A percentile compares a stretch with the other conserved stretches of the same genome.
Evolutionary conservation across 768 basidiomycete species (phyloP).

Genomic region (Tulasnella calospora): DNA sequence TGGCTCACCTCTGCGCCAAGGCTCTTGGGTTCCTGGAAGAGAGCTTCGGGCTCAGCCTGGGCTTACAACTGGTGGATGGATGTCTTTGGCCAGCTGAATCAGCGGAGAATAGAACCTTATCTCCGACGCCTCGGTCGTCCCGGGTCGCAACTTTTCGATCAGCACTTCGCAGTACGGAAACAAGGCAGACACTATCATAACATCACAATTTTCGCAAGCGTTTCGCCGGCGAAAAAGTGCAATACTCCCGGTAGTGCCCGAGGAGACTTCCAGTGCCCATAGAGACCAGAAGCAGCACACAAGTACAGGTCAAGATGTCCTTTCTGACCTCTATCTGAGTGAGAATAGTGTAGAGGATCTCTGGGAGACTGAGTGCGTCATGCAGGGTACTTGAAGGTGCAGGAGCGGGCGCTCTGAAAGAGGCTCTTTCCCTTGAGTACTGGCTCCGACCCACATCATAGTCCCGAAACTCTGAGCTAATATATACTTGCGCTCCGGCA

Average conservation of each 20-base stretch:
- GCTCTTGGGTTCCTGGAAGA: neutral
- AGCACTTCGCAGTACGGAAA: too few species aligned
- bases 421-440: too few species aligned
- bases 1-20: neutral
- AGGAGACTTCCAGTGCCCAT: neutral
- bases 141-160: too few species aligned
- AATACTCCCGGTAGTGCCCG: too few species aligned
- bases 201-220: too few species aligned
- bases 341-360: neutral
- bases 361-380: neutral
- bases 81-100: neutral
- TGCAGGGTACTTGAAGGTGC: neutral
- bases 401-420: too few species aligned
- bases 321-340: neutral
- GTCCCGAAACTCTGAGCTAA: too few species aligned
- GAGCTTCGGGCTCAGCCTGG: neutral
- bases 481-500: too few species aligned
- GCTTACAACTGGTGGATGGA: too few species aligned
- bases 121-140: neutral
- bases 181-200: too few species aligned
- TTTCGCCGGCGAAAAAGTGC: too few species aligned
- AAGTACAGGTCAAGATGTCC: neutral
- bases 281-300: neutral
- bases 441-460: too few species aligned
- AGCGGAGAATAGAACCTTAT: neutral